phyloP scores from a whole-genome alignment of 805 yeast species.

The Candida maltosa region DNA sequence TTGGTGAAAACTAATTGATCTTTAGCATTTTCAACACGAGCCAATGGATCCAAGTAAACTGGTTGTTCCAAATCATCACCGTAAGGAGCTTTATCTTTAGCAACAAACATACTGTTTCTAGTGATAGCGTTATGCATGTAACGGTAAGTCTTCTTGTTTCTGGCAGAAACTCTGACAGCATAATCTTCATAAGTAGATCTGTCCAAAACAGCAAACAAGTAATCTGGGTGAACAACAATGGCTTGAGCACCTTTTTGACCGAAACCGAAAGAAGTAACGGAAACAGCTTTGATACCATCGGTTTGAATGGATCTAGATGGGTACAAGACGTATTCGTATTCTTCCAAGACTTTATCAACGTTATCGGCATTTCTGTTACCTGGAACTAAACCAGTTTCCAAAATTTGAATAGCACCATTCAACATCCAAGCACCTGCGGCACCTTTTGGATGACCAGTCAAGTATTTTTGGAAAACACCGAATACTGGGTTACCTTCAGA shows the following conservation, averaged over 20 bases:
- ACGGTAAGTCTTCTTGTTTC: conserved; percentile 88
- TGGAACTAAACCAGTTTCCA: conserved; percentile 91
- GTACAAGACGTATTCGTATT: conserved; percentile 84
- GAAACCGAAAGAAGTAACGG: conserved; percentile 96
- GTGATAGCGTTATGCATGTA: conserved; percentile 95
- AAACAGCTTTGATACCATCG: conserved; percentile 95
- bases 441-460: conserved; percentile 99
- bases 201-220: conserved; percentile 80
- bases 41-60: conserved; percentile 95
- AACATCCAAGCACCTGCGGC: conserved; percentile 99
- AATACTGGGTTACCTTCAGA: conserved; percentile 95
- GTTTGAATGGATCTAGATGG: conserved; percentile 93
- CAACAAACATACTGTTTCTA: conserved; percentile 84
- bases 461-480: conserved; percentile 98
- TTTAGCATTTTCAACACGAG: conserved; percentile 55
- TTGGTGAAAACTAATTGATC: conserved; percentile 46
- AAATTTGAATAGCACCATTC: conserved; percentile 94
- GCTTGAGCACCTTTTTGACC: conserved; percentile 99
- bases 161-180: conserved; percentile 62
- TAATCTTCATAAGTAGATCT: conserved; percentile 69
- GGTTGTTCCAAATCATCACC: conserved; percentile 79
- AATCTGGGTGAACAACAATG: conserved; percentile 86
- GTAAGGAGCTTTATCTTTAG: conserved; percentile 94
- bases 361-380: conserved; percentile 99
- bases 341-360: conserved; percentile 77